Evolutionary conservation across 1,139 yeast species (phyloP), one percentile per base, ranked within the genome.

Genomic region (Suhomyces taliae): DNA sequence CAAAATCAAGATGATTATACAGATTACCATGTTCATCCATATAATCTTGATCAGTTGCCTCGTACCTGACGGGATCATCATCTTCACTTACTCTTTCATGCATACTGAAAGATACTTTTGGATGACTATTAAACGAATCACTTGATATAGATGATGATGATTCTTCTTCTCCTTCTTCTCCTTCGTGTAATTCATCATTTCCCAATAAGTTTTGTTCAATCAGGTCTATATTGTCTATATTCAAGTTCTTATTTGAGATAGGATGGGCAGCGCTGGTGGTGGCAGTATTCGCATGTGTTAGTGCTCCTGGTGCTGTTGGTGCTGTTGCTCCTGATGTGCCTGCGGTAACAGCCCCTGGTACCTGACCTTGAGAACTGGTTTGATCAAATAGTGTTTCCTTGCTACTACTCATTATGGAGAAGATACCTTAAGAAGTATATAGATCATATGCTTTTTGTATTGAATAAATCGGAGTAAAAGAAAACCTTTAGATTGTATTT

Each of bases 1-100:
- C 64, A 49, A 74, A 74, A 53, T 75, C 71, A 8, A 75, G 55
- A 40, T 74, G 72, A 24, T 57, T 62, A 50, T 74, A 74, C n/a
- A 47, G 46, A 48, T 69, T 69, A 6, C 76, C 76, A 51, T 59
- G 70, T 46, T 64, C 66, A 49, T 72, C 77, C 12, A 35, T 39
- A 26, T 41, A 14, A 27, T 35, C 31, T 34, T 32, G 36, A 12
- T 36, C 41, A 5, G 29, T 31, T 4, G 48, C 48, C 27, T 26
- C 32, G 41, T 36, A 42, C 19, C 36, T 36, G 24, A 46, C 31
- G 9, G 49, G 49, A 27, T 46, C 49, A 24, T 46, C 46, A 11
- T 4, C 32, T 8, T 42, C 47, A 15, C 47, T 44, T 14, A 36
- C 26, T 8, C 42, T 39, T 27, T 47, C 50, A 27, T 42, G 41